Conservation (phyloP, 768 basidiomycete genomes). For the Strobilomyces dryophilus region DNA sequence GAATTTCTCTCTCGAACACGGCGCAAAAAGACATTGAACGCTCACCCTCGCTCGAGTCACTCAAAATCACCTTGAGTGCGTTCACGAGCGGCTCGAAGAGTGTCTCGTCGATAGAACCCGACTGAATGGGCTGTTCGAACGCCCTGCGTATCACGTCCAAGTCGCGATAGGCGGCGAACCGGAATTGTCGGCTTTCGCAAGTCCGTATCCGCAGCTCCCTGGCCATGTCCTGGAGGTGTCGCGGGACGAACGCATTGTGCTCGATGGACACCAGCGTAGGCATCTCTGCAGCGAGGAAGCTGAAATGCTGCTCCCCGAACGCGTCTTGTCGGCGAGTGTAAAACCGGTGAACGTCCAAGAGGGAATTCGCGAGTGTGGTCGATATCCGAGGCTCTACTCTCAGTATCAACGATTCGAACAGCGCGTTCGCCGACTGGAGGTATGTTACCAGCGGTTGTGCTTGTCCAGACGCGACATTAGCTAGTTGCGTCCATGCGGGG, state of each 20-base stretch:
- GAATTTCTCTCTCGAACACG: neutral
- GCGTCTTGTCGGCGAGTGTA: conserved; percentile 65
- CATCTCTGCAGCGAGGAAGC: conserved; percentile 55
- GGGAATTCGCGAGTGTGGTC: conserved; percentile 39
- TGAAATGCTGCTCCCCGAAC: conserved; percentile 63
- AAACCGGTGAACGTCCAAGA: conserved; percentile 66
- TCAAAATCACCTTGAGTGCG: conserved; percentile 63
- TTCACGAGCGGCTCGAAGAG: conserved; percentile 61
- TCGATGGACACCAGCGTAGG: conserved; percentile 72
- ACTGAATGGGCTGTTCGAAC: conserved; percentile 60
- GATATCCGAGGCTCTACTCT: conserved; percentile 43
- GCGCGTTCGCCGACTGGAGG: conserved; percentile 56
- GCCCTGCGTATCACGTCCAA: conserved; percentile 64
- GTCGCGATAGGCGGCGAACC: conserved; percentile 72
- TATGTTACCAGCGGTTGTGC: conserved; percentile 44
- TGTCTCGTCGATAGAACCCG: conserved; percentile 43
- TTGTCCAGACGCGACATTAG: conserved; percentile 36
- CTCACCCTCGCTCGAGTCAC: conserved; percentile 58
- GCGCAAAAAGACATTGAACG: neutral
- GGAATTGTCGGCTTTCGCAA: conserved; percentile 64
- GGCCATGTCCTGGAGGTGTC: conserved; percentile 45
- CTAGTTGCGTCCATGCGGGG: conserved; percentile 67
- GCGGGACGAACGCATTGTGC: conserved; percentile 50
- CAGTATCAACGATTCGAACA: conserved; percentile 60
- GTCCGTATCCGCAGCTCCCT: conserved; percentile 52